A percentile compares a stretch with the other conserved stretches of the same genome.
These are phyloP conservation scores for Verticillium tricorpus DNA, from an alignment of 2,329 filamentous ascomycete genomes.

Conservation along the genomic window DNA sequence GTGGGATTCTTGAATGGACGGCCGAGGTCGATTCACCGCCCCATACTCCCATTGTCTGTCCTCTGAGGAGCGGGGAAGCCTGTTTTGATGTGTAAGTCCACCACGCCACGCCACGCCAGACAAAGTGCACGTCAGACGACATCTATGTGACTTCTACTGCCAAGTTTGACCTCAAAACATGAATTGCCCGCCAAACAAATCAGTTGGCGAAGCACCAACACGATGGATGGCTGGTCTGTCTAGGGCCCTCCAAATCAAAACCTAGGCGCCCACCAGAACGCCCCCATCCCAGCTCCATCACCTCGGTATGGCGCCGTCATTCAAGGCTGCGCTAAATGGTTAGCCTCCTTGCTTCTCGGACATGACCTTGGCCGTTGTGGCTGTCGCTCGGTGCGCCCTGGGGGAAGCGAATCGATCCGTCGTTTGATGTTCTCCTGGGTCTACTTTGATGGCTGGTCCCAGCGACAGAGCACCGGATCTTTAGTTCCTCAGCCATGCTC, in stretches of 20 bases:
- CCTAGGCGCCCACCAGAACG: background rate
- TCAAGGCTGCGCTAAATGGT: background rate
- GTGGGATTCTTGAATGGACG: no score
- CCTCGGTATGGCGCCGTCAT: background rate
- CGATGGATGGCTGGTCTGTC: background rate
- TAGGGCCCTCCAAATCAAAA: background rate
- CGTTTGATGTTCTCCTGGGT: background rate
- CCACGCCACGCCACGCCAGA: background rate
- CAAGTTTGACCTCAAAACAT: background rate
- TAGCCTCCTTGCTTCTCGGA: background rate
- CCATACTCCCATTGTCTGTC: background rate
- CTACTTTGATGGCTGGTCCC: background rate
- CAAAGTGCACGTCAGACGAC: background rate
- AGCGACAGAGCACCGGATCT: background rate
- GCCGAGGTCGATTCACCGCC: background rate
- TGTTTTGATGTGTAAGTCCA: background rate
- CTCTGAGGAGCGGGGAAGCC: background rate
- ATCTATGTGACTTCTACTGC: background rate
- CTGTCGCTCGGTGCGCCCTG: background rate
- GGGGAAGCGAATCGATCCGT: background rate
- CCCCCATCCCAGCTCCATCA: background rate
- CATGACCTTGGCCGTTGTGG: background rate
- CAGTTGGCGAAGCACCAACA: background rate
- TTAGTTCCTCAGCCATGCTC: background rate
- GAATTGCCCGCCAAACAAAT: background rate